Evolutionary conservation across 2,329 filamentous ascomycete species (phyloP).

Genomic region (Fusarium veterinarium): DNA sequence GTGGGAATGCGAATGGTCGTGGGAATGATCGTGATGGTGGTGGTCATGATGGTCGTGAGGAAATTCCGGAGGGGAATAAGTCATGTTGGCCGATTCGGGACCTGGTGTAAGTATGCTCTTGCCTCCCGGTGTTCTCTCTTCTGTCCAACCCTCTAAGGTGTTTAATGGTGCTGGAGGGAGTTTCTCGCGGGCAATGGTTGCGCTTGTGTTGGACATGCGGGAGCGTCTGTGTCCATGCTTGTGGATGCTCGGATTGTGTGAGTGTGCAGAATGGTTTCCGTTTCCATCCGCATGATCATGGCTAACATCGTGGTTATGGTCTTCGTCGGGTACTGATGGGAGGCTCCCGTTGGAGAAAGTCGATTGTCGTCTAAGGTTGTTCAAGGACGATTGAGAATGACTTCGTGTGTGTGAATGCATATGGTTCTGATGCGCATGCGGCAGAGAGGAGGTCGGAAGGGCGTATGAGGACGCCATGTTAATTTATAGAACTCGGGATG

Average conservation of each 20-base stretch:
- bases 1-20: conserved; percentile 45
- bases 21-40: conserved; percentile 42
- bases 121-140: conserved; percentile 55
- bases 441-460: conserved; percentile 63
- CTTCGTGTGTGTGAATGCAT: conserved; percentile 55
- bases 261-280: conserved; percentile 39
- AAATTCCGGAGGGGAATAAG: conserved; percentile 48
- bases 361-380: conserved; percentile 49
- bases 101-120: conserved; percentile 54
- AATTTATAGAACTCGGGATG: not conserved
- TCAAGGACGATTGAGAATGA: conserved; percentile 54
- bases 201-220: conserved; percentile 47
- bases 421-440: conserved; percentile 59
- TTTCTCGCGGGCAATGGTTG: conserved; percentile 47
- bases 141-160: conserved; percentile 55
- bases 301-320: conserved; percentile 47
- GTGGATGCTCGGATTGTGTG: conserved; percentile 42
- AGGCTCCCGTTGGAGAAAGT: conserved; percentile 51
- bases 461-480: conserved; percentile 65
- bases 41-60: conserved; percentile 45
- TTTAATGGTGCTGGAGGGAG: conserved; percentile 48
- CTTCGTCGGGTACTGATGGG: conserved; percentile 47
- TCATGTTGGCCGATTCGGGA: conserved; percentile 43
- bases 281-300: conserved; percentile 36
- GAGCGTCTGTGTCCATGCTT: conserved; percentile 47